These are phyloP conservation scores for Chrysosporium queenslandicum DNA, from an alignment of 2,329 filamentous ascomycete genomes.

Conservation along the genomic window DNA sequence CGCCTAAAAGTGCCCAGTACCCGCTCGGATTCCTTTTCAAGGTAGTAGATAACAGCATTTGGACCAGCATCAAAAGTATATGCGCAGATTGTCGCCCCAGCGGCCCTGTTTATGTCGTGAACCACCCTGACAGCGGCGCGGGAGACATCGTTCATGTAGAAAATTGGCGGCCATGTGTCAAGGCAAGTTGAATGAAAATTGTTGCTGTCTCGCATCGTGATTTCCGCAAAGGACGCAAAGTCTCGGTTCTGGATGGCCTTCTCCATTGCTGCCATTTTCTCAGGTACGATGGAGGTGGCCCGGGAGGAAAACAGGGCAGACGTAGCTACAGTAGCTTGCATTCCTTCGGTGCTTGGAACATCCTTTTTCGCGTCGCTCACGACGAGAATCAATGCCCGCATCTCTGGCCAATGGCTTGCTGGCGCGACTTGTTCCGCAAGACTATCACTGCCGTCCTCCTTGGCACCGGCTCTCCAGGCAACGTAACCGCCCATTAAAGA, in stretches of 20 bases:
- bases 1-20: slow-evolving; percentile 71
- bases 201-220: slow-evolving; percentile 96
- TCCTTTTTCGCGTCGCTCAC: slow-evolving; percentile 92
- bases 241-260: slow-evolving; percentile 65
- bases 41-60: slow-evolving; percentile 93
- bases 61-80: slow-evolving; percentile 98
- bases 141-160: slow-evolving; percentile 94
- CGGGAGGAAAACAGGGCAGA: slow-evolving; percentile 76
- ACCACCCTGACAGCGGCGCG: slow-evolving; percentile 78
- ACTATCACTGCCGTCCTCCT: slow-evolving; percentile 73
- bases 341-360: slow-evolving; percentile 81
- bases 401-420: slow-evolving; percentile 84
- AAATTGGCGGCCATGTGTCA: slow-evolving; percentile 94
- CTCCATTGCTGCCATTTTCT: slow-evolving; percentile 76
- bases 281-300: slow-evolving; percentile 65
- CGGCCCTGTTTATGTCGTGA: slow-evolving; percentile 73
- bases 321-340: slow-evolving; percentile 93
- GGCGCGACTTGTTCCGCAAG: slow-evolving; percentile 80
- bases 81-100: slow-evolving; percentile 70
- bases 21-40: slow-evolving; percentile 61
- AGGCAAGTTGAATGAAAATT: slow-evolving; percentile 91
- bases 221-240: slow-evolving; percentile 75
- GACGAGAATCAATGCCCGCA: slow-evolving; percentile 86
- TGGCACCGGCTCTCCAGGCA: slow-evolving; percentile 74
- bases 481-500: slow-evolving; percentile 93